Evolutionary conservation across 768 basidiomycete species (phyloP), one percentile per base, ranked within the genome.

Genomic region (Boletus subcaerulescens): DNA sequence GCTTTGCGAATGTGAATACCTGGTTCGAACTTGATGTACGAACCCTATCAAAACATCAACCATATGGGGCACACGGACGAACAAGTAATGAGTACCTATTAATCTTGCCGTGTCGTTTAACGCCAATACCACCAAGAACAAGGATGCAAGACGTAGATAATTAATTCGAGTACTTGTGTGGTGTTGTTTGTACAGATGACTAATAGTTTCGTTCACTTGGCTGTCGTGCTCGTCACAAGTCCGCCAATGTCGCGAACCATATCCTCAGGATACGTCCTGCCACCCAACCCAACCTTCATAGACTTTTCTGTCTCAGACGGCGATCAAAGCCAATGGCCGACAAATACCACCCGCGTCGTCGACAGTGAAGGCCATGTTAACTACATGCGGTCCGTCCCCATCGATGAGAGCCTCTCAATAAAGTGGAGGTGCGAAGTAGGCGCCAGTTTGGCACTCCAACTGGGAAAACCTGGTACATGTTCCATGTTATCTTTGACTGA

Each of bases 31-130:
- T 26, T 26, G 10, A 45, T 61, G 68, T 70, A 51, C 56, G 62
- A 61, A 54, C 68, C 60, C 64, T 60, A 64, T 58, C 60, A 68
- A 70, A 60, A 61, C 59, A 70, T 61, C 67, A 59, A 67, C 73
- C 65, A 62, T 74, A 78, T 82, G 80, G 81, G 77, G 36, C 59
- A 44, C 56, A 65, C 75, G 73, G 68, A 66, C 60, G 62, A 58
- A 55, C 20, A 22, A 42, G 53, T 60, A 60, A 50, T 14, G 45
- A 45, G 59, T 61, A 64, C 60, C 13, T 36, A 36, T 77, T 52
- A 11, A 47, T 87, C 60, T 87, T 55, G 84, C 84, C 83, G 77
- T 69, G 80, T 77, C 63, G 85, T 87, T 87, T 87, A 87, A 85
- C 85, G 78, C 72, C 80, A 68, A 69, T 73, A 77, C 80, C 74